A percentile compares a stretch with the other conserved stretches of the same genome.
Evolutionary conservation across 805 yeast species (phyloP).

Genomic region (Tetrapisispora pingtungensis): DNA sequence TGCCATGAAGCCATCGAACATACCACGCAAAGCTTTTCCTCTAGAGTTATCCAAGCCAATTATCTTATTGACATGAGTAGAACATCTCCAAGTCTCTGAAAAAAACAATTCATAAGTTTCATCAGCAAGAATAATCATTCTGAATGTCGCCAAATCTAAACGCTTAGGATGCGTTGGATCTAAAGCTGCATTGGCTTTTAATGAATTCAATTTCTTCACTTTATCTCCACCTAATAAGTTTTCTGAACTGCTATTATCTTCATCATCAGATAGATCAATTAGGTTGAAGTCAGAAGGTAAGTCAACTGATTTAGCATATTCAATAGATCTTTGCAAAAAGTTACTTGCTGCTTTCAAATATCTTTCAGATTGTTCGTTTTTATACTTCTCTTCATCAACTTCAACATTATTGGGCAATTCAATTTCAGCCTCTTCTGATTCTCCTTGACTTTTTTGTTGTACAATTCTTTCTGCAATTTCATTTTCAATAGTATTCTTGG

Average conservation of each 20-base stretch:
- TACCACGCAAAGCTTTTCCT: slow-evolving; percentile 59
- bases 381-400: slow-evolving; percentile 54
- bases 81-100: slow-evolving; percentile 52
- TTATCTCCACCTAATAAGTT: slow-evolving; percentile 4
- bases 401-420: slow-evolving; percentile 48
- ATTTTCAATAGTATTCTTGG: slow-evolving; percentile 53
- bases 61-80: slow-evolving; percentile 56
- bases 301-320: slow-evolving; percentile 70
- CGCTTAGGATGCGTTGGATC: slow-evolving; percentile 71
- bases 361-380: slow-evolving; percentile 59
- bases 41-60: slow-evolving; percentile 35
- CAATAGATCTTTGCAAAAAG: slow-evolving; percentile 80
- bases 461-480: slow-evolving; percentile 56
- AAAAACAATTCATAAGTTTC: slow-evolving; percentile 86
- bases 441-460: slow-evolving; percentile 22
- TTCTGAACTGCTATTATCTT: slow-evolving; percentile 13
- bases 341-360: slow-evolving; percentile 80
- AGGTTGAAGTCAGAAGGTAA: slow-evolving; percentile 31
- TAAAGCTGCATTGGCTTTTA: slow-evolving; percentile 66
- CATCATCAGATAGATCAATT: slow-evolving; percentile 36
- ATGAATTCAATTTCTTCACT: slow-evolving; percentile 22
- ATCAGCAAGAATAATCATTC: slow-evolving; percentile 91
- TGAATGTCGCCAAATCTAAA: slow-evolving; percentile 74
- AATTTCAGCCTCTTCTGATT: slow-evolving; percentile 30
- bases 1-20: slow-evolving; percentile 83